Conservation (phyloP, 1,284 basidiomycete species). For the Somion occarium region DNA sequence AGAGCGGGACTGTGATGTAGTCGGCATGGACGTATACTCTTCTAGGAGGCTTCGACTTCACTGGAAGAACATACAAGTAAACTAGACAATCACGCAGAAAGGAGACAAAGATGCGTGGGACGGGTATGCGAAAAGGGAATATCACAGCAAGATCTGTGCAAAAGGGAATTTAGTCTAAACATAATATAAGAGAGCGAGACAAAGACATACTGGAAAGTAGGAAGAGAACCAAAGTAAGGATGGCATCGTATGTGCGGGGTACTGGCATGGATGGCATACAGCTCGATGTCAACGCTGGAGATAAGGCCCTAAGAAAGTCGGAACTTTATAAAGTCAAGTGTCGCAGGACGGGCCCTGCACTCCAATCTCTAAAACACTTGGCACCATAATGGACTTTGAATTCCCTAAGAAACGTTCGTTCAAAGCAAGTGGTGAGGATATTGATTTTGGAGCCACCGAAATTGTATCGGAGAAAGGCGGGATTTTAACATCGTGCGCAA, state of each 20-base stretch:
- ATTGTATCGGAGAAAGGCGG: no score
- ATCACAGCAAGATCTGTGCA: constrained; percentile 59
- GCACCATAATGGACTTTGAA: no score
- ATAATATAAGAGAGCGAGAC: not conserved
- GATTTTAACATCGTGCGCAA: no score
- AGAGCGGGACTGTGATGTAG: constrained; percentile 71
- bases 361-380: no score
- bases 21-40: constrained; percentile 49
- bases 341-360: no score
- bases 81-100: not conserved
- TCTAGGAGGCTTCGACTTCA: constrained; percentile 15
- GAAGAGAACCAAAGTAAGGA: constrained; percentile 70
- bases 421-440: no score
- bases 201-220: constrained; percentile 62
- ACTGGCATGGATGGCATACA: no score
- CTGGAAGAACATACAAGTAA: not conserved
- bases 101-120: constrained; percentile 27
- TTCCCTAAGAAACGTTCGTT: no score
- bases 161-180: not conserved
- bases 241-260: constrained; percentile 23
- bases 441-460: no score
- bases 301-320: no score
- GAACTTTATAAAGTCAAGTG: no score
- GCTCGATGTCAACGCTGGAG: no score
- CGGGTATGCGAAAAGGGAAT: constrained; percentile 51